phyloP scores from a whole-genome alignment of 495 filamentous ascomycete species.

The Penicillium roqueforti region DNA sequence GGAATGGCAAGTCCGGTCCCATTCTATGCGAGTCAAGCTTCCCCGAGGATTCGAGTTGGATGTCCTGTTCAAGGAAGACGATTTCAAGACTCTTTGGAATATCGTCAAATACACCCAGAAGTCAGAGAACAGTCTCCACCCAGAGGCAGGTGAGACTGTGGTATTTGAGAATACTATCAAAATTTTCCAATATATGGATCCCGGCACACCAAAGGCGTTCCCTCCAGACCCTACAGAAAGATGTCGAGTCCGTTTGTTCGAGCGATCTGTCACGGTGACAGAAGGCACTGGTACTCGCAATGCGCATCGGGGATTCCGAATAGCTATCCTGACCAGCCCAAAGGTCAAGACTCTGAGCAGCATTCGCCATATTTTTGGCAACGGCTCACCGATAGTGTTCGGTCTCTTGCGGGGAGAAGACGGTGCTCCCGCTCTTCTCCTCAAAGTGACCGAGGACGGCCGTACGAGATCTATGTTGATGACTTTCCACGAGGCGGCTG shows the following conservation, averaged over 20 bases:
- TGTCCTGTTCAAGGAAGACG: constrained; percentile 64
- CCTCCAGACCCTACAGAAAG: constrained; percentile 64
- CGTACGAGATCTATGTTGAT: constrained; percentile 63
- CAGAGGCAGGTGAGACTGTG: constrained; percentile 58
- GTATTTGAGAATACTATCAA: constrained; percentile 62
- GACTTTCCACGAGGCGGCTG: constrained; percentile 65
- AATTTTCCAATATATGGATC: constrained; percentile 71
- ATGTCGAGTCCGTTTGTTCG: constrained; percentile 69
- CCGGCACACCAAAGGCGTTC: constrained; percentile 61
- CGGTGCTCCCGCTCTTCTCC: constrained; percentile 60
- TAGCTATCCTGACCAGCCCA: constrained; percentile 69
- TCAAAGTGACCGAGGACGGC: constrained; percentile 66
- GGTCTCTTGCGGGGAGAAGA: constrained; percentile 64
- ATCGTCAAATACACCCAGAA: constrained; percentile 77
- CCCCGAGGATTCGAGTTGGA: constrained; percentile 64
- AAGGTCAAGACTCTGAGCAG: constrained; percentile 70
- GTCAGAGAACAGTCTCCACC: constrained; percentile 63
- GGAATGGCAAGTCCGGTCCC: constrained; percentile 62
- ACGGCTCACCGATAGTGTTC: constrained; percentile 63
- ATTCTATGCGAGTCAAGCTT: constrained; percentile 59
- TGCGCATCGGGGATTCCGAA: constrained; percentile 70
- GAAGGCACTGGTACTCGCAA: constrained; percentile 64
- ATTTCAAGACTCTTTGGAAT: constrained; percentile 71
- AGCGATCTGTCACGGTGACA: constrained; percentile 55
- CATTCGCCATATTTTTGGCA: constrained; percentile 59